Evolutionary conservation across 1,139 yeast genomes (phyloP), one percentile per base, ranked within the genome.

Genomic region (Sugiyamaella pinicola): DNA sequence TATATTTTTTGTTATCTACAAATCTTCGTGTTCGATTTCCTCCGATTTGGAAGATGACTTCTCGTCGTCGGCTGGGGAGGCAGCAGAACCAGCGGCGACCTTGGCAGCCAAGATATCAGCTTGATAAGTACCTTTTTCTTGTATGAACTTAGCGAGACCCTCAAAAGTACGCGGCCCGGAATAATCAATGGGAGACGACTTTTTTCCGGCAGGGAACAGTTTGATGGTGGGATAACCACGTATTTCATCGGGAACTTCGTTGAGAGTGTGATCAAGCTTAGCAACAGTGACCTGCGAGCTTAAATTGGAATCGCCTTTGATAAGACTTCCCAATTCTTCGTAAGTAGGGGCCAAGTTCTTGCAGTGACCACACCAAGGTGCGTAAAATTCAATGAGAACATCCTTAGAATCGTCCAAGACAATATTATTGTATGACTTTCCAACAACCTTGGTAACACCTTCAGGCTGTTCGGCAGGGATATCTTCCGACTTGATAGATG

Each of bases 331-430:
- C 64, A 93, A 81, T 70, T 89, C 95, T 69, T 87, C 96, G 78
- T 85, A 93, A 56, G 77, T 79, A 68, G 99, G 99, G 55, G 96
- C 96, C 73, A 91, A 80, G 74, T 81, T 88, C 81, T 91, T 91
- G 81, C 99, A 91, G 79, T 91, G 98, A 49, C 98, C 97, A 78
- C 99, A 91, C 99, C 99, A 93, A 74, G 96, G 96, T 54, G 99
- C 99, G 69, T 88, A 93, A 76, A 87, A 91, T 77, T 91, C 89
- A 62, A 93, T 91, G 62, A 93, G 77, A 51, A 93, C 91, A 71
- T 93, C 98, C 78, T 88, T 89, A 55, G 79, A 71, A 49, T 76
- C 74, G 67, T 90, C 91, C 37, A 77, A 74, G 57, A 88, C 79
- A 58, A 88, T 74, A 33, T 80, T 81, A 46, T 85, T 84, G 73